phyloP scores from a whole-genome alignment of 192 early-diverging fungal genomes.

The Coemansia sp. region DNA sequence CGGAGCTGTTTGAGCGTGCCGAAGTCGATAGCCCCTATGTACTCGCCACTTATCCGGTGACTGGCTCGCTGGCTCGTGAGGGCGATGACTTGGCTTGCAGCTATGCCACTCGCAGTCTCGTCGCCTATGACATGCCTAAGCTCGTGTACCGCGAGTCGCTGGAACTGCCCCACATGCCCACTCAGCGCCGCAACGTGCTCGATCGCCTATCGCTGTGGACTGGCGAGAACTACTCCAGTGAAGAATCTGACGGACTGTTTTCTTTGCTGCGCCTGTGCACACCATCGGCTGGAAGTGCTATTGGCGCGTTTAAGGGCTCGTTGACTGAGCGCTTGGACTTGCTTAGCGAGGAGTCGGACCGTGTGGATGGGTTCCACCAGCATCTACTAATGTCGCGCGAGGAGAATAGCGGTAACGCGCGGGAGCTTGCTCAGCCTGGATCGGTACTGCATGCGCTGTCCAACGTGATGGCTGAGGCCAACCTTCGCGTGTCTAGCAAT shows the following conservation, averaged over 20 bases:
- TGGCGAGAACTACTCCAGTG: conserved; percentile 2
- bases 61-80: conserved; percentile 64
- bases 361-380: conserved; percentile 15
- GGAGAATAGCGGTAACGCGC: not conserved
- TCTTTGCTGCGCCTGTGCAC: conserved; percentile 43
- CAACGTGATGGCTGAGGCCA: conserved; percentile 43
- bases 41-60: conserved; percentile 60
- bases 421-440: conserved; percentile 16
- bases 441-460: conserved; percentile 40
- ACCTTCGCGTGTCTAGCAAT: conserved; percentile 33
- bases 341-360: conserved; percentile 8
- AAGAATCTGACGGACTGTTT: conserved; percentile 30
- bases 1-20: conserved; percentile 84
- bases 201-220: conserved; percentile 36
- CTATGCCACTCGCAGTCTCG: conserved; percentile 64
- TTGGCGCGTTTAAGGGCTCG: conserved; percentile 25
- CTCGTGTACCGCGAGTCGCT: conserved; percentile 63
- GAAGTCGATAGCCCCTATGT: conserved; percentile 75
- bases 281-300: conserved; percentile 28
- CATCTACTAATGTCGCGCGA: conserved; percentile 19
- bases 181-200: conserved; percentile 20
- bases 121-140: conserved; percentile 68
- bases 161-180: conserved; percentile 27
- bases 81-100: conserved; percentile 58
- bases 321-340: conserved; percentile 26